These are phyloP conservation scores for Salix suchowensis DNA, from an alignment of 345 rosid species.

Conservation along the genomic window DNA sequence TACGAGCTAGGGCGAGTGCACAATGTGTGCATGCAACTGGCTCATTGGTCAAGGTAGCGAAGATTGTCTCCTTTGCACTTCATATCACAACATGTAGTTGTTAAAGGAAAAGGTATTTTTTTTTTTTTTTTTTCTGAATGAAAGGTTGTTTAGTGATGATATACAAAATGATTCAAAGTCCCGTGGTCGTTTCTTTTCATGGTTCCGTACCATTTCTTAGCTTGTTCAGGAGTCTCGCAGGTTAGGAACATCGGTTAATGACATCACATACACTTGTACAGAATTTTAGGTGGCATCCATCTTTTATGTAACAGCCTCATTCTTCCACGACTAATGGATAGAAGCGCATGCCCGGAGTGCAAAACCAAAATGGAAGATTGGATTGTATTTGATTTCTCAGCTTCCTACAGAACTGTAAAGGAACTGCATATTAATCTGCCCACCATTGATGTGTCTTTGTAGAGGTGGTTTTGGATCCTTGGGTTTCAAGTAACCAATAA, in stretches of 20 bases:
- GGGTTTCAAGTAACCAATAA: no score
- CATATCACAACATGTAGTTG: conserved; percentile 12
- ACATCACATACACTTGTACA: background rate
- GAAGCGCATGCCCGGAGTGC: no score
- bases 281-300: no score
- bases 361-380: no score
- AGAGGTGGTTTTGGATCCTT: no score
- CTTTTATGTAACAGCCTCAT: no score
- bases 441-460: no score
- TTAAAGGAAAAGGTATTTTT: conserved; percentile 14
- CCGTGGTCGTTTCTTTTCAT: background rate
- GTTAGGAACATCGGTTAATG: background rate
- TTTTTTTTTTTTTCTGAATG: conserved; percentile 17
- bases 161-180: conserved; percentile 16
- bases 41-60: conserved; percentile 21
- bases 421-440: no score
- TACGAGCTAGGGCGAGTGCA: conserved; percentile 15
- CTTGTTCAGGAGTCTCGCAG: background rate
- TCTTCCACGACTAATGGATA: no score
- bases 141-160: conserved; percentile 23
- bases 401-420: no score
- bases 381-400: no score
- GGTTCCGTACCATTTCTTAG: background rate
- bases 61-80: conserved; percentile 6
- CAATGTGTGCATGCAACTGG: conserved; percentile 5